Evolutionary conservation across 768 basidiomycete species (phyloP), one percentile per base, ranked within the genome.

Genomic region (Crassisporium funariophilum): DNA sequence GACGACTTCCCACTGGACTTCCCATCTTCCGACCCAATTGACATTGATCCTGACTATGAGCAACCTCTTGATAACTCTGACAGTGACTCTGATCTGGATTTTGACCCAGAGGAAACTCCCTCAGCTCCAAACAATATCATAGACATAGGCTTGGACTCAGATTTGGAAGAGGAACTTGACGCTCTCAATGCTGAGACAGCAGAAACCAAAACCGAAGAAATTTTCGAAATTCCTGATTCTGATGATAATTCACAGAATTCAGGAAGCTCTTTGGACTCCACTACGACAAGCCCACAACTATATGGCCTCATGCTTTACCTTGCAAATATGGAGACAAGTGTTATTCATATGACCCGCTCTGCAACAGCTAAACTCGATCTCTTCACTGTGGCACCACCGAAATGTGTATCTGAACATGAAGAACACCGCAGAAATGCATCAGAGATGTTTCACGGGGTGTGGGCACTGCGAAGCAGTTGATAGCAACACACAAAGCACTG

Each of bases 1-100:
- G 15, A 17, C 2, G 43, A 51, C 6, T 56, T 25, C 35, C 55
- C 55, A 10, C n/a, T 12, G 12, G 23, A 49, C 10, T 8, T 44
- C 5, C 46, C 41, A 22, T 44, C 46, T n/a, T 35, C 39, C 3
- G 35, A 37, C 20, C 33, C 41, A 12, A 29, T 29, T 13, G 27
- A 29, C 13, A 7, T 13, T 29, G 27, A 29, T 29, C 8, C 7
- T 7, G 27, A 29, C 27, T 29, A 29, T 13, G 13, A 29, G 13
- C n/a, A n/a, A n/a, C n/a, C n/a, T n/a, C n/a, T n/a, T n/a, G n/a
- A n/a, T n/a, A 13, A 29, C 13, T 29, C 27, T 29, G 27, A 29
- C 27, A 29, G 27, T 29, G 27, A 29, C 13, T 29, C 27, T 29
- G 27, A 29, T 29, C 13, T 13, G 7, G 27, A 29, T 13, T 29